Conservation (phyloP, 148 eudicot genomes). For the Amaranthus palmeri region DNA sequence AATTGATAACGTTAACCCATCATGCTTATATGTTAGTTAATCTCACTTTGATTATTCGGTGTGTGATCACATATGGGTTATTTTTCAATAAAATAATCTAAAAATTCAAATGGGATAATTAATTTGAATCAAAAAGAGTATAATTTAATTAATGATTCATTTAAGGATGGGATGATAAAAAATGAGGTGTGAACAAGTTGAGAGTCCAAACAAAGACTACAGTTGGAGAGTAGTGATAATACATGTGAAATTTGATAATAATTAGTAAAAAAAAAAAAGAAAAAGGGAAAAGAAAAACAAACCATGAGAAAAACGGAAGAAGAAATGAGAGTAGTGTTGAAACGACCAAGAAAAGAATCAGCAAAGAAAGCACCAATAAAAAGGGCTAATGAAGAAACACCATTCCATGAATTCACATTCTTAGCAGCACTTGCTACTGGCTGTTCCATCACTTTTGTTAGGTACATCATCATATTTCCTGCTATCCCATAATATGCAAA, state of each 20-base stretch:
- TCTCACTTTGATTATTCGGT: too few relatives aligned
- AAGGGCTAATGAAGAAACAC: slow-evolving; percentile 31
- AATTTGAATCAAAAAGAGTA: too few relatives aligned
- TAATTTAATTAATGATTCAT: too few relatives aligned
- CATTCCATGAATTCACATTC: slow-evolving; percentile 59
- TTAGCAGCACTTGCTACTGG: slow-evolving; percentile 54
- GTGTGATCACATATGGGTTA: too few relatives aligned
- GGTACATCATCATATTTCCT: slow-evolving; percentile 49
- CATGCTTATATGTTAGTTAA: too few relatives aligned
- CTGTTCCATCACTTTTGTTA: slow-evolving; percentile 37
- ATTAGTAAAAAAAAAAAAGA: background rate
- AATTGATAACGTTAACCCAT: too few relatives aligned
- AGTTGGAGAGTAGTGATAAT: background rate
- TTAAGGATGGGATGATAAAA: too few relatives aligned
- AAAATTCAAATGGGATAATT: too few relatives aligned
- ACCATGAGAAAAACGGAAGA: slow-evolving; percentile 49
- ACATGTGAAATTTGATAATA: background rate
- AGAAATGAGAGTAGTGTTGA: slow-evolving; percentile 53
- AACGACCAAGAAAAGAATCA: slow-evolving; percentile 65
- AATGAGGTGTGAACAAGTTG: too few relatives aligned
- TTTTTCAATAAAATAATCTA: too few relatives aligned
- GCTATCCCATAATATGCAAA: slow-evolving; percentile 46
- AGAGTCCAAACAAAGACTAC: background rate
- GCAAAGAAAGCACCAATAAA: slow-evolving; percentile 51
- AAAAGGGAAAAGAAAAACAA: background rate